Conservation (phyloP, 371 early-diverging fungal species). For the Zopfochytrium polystomum region DNA sequence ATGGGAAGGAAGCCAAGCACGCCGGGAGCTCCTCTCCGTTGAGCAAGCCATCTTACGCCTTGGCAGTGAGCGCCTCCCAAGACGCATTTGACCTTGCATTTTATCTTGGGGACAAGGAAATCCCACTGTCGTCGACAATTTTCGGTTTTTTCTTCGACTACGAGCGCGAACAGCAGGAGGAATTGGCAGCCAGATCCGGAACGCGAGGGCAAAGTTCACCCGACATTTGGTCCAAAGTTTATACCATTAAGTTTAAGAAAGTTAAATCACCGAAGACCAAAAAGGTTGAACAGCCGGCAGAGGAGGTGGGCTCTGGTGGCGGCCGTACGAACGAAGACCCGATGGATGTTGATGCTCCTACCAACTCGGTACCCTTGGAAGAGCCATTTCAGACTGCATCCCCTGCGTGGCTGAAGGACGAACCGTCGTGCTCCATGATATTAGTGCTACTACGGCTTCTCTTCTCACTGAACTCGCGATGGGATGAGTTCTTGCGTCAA, state of each 20-base stretch:
- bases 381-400: conserved; percentile 9
- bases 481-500: conserved; percentile 50
- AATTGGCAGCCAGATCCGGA: neutral
- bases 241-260: conserved; percentile 32
- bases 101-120: conserved; percentile 21
- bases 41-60: conserved; percentile 22
- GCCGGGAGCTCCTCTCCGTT: conserved; percentile 7
- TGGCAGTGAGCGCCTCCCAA: conserved; percentile 14
- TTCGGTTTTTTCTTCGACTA: conserved; percentile 37
- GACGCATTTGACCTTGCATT: conserved; percentile 34
- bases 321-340: neutral
- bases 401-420: conserved; percentile 12
- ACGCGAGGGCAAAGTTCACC: neutral
- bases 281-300: neutral
- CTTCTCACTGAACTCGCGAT: conserved; percentile 49
- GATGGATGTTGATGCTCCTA: neutral
- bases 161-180: conserved; percentile 14
- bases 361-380: conserved; percentile 25
- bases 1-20: neutral
- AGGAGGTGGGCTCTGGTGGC: neutral
- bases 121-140: conserved; percentile 33
- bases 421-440: conserved; percentile 28
- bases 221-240: conserved; percentile 38
- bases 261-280: conserved; percentile 11
- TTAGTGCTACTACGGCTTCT: conserved; percentile 57